Evolutionary conservation across 768 basidiomycete genomes (phyloP), one percentile per base, ranked within the genome.

Genomic region (Leucocoprinus birnbaumii): DNA sequence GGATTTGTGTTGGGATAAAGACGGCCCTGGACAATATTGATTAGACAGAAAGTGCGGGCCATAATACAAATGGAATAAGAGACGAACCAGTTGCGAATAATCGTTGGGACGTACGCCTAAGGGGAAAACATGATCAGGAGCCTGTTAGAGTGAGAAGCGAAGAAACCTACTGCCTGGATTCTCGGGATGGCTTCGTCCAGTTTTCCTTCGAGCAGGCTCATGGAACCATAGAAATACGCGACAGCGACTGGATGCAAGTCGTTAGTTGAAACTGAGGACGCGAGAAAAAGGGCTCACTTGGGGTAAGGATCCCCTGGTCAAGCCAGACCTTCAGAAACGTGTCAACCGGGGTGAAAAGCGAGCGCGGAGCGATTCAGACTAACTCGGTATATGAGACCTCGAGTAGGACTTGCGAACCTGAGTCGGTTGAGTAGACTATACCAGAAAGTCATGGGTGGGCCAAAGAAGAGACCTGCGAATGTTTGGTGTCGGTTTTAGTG

Each of bases 371-470:
- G 48, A 34, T 49, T 48, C 24, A 31, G 42, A 62, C 84, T 43
- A 47, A 89, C 89, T 34, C 87, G 75, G 61, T 85, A 86, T 9
- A 84, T 65, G 38, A 88, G 67, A 0, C 77, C 85, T 58, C 71
- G 79, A 0, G 76, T 81, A 1, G 85, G 84, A 53, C 70, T 81
- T 1, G 81, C 59, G 65, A 93, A 89, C 59, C 84, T 82, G 59
- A 94, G 76, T 6, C 84, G 70, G 62, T 89, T 84, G 52, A 94
- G 76, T 56, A 86, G 71, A 49, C 80, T 73, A 62, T 89, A 91
- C 92, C 93, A 95, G 57, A 83, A 87, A 1, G 91, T 90, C 66
- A 94, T 76, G 13, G 80, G 75, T 3, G 94, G 91, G 2, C 89
- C 92, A 68, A 95, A 93, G 51, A 95, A 68, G 5, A 72, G 79